Conservation (phyloP, 768 basidiomycete species). For the Chalciporus pseudorubinellus region DNA sequence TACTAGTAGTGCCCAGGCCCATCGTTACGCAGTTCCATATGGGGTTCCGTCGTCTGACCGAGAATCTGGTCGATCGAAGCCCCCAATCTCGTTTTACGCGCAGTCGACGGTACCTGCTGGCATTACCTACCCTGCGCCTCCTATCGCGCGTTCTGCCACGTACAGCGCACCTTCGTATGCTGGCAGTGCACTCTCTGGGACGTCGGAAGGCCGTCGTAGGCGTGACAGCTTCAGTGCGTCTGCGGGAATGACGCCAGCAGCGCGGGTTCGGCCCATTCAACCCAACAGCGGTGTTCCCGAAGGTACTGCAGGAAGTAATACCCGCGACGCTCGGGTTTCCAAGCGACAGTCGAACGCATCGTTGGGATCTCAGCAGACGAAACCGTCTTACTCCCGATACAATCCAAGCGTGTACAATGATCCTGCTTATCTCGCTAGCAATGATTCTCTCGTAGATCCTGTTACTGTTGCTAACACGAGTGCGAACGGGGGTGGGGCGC, state of each 20-base stretch:
- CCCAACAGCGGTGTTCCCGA: constrained; percentile 9
- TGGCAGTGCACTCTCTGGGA: constrained; percentile 12
- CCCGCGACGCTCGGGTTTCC: constrained; percentile 8
- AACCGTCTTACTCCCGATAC: constrained; percentile 16
- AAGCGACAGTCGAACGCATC: constrained; percentile 28
- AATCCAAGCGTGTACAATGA: constrained; percentile 27
- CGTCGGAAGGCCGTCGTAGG: constrained; percentile 26
- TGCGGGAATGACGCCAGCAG: constrained; percentile 28
- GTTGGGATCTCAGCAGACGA: constrained; percentile 16
- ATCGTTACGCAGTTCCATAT: constrained; percentile 12
- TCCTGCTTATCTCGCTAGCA: constrained; percentile 25
- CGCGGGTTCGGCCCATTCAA: constrained; percentile 12
- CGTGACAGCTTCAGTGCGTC: constrained; percentile 20
- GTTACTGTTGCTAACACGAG: constrained; percentile 25
- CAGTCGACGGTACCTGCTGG: constrained; percentile 25
- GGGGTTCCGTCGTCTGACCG: constrained; percentile 18
- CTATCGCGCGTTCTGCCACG: constrained; percentile 24
- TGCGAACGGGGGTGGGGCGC: constrained; percentile 20
- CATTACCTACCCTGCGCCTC: constrained; percentile 27
- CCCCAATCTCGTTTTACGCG: constrained; percentile 24
- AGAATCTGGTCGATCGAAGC: constrained; percentile 20
- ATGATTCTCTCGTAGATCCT: constrained; percentile 27
- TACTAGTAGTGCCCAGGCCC: constrained; percentile 1
- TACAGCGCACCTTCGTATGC: constrained; percentile 4
- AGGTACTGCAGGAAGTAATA: constrained; percentile 1